Percentiles rank a stretch among this genome's conserved stretches.
Conservation (phyloP, 2,329 filamentous ascomycete genomes). For the Trichophyton verrucosum region DNA sequence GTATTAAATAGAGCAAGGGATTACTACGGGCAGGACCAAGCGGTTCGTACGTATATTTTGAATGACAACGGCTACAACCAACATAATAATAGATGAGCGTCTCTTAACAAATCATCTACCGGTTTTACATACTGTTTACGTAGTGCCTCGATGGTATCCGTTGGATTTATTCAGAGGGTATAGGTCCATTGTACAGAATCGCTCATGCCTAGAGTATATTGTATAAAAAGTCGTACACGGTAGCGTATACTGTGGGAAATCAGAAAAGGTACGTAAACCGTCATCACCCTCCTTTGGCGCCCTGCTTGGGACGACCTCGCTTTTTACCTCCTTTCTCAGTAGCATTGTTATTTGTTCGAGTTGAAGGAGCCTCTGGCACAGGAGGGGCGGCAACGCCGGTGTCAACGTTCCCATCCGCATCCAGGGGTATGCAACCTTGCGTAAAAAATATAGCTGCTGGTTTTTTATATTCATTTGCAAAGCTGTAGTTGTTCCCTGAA, state of each 20-base stretch:
- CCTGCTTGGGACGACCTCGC: slow-evolving; percentile 10
- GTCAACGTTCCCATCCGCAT: slow-evolving; percentile 20
- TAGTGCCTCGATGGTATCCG: background rate
- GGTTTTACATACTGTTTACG: background rate
- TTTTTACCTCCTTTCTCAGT: slow-evolving; percentile 6
- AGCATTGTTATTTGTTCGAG: background rate
- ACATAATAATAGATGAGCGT: background rate
- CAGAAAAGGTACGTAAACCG: background rate
- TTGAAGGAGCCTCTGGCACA: slow-evolving; percentile 1
- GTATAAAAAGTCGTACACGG: background rate
- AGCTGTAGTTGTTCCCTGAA: slow-evolving; percentile 84
- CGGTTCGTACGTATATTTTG: background rate
- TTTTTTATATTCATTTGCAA: slow-evolving; percentile 62
- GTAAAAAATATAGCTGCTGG: slow-evolving; percentile 80
- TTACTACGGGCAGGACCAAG: background rate
- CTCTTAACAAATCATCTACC: background rate
- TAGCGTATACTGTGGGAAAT: background rate
- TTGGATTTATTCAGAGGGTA: background rate
- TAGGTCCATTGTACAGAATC: background rate
- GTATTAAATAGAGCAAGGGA: background rate
- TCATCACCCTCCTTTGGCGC: background rate
- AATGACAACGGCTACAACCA: background rate
- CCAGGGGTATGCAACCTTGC: slow-evolving; percentile 58
- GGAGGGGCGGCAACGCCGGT: slow-evolving; percentile 11
- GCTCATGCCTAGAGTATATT: background rate